Evolutionary conservation across 768 basidiomycete species (phyloP), one percentile per base, ranked within the genome.

Genomic region (Podaxis sp.): DNA sequence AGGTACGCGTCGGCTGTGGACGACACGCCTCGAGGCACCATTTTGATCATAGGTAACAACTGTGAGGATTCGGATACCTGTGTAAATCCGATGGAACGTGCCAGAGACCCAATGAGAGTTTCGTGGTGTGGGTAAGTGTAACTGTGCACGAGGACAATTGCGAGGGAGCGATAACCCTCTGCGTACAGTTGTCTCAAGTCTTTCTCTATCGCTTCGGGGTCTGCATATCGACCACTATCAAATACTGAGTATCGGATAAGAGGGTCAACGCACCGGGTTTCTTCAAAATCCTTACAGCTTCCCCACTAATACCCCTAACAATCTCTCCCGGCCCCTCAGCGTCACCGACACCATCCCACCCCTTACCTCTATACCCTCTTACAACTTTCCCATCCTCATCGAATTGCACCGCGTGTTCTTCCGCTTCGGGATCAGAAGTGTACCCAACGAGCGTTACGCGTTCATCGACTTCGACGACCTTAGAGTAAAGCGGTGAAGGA

Each of bases 1-100:
- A 98, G 86, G 73, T 98, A 98, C 0, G 96, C 96, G 68, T 98
- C 96, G 0, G 94, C 96, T 0, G 95, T 96, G 0, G 93, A 91
- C 0, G 94, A 96, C 9, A 91, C 87, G 2, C 94, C 96, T 0
- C 96, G 89, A 1, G 95, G 92, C 9, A 97, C 93, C 83, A 96
- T 91, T 76, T 95, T 95, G 80, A 96, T 96, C 92, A 94, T 94
- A 2, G 94, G 92, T 30, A 93, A 82, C n/a, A 96, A 80, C 64
- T 88, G 86, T 2, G 92, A 89, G 0, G 95, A 96, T 68, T 93
- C 86, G 1, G 94, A 96, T 68, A 98, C 86, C 51, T 97, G 94
- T 4, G 81, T 80, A 74, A 98, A 99, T n/a, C 96, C 96, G 4
- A 96, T 71, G 52, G 84, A 81, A 22, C 86, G 81, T 3, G 95